Evolutionary conservation across 495 filamentous ascomycete genomes (phyloP), one percentile per base, ranked within the genome.

Genomic region (Monascus purpureus): DNA sequence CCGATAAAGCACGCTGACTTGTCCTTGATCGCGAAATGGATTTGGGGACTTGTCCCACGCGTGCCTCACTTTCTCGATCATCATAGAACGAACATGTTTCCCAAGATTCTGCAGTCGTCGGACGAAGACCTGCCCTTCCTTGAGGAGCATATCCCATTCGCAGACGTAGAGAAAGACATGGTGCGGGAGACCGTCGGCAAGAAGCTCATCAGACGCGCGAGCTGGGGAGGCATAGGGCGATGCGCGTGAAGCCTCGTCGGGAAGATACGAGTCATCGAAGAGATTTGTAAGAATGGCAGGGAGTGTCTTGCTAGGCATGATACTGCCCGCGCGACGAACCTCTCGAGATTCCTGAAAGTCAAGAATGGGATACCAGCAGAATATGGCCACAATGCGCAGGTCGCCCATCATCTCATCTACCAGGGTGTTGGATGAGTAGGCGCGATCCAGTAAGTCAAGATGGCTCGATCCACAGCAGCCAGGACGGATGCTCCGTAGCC

Each of bases 11-110:
- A 59, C 38, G 29, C 63, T 45, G 11, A 67, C 52, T 13, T 46
- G 42, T 7, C 39, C 46, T 29, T 64, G 61, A 32, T 67, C 71
- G n/a, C 70, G 67, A 38, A 80, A 63, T 7, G 82, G 83, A 50
- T 84, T 83, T 25, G 86, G 75, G 15, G 68, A 71, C 57, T 93
- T 93, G 43, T 95, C 86, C 80, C 83, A 95, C 0, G 65, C 87
- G 53, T 95, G 86, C 16, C 62, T 59, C 17, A 74, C 81, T 13
- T 67, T 77, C n/a, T 70, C 65, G 15, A 93, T 70, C 59, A 82
- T 73, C 43, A 70, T 73, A 39, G 77, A 76, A 17, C 59, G 56
- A 0, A 88, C 76, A 4, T 63, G 66, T 55, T 86, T 90, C 12
- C 67, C 67, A 13, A 82, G 57, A 0, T 61, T 65, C 30, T 67